A percentile compares a stretch with the other conserved stretches of the same genome.
Conservation (phyloP, 441 rosid genomes). For the Aquilaria agallochum region DNA sequence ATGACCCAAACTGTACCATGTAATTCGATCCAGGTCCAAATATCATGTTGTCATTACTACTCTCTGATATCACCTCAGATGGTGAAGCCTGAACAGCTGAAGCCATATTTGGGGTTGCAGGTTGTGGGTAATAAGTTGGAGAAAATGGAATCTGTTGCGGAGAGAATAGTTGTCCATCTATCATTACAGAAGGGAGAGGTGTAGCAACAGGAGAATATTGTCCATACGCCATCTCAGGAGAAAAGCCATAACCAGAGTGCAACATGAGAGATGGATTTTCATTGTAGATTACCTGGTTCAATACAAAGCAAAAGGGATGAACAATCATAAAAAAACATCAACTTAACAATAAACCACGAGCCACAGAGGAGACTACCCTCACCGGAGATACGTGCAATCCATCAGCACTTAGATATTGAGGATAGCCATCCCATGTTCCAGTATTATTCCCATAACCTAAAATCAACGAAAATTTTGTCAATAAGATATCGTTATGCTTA, state of each 20-base stretch:
- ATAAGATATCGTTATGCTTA: too few relatives aligned
- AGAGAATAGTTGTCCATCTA: constrained; percentile 55
- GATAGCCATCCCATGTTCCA: constrained; percentile 52
- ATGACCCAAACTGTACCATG: constrained; percentile 49
- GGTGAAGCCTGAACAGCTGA: constrained; percentile 42
- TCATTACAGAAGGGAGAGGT: constrained; percentile 49
- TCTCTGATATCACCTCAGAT: constrained; percentile 40
- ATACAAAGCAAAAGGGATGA: constrained; percentile 1
- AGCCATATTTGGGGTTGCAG: constrained; percentile 33
- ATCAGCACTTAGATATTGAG: constrained; percentile 48
- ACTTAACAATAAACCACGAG: neutral
- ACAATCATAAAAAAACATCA: neutral
- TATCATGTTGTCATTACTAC: constrained; percentile 33
- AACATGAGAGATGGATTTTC: constrained; percentile 50
- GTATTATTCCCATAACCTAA: constrained; percentile 45
- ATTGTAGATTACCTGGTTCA: constrained; percentile 51
- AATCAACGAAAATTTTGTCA: constrained; percentile 12
- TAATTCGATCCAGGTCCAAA: constrained; percentile 52
- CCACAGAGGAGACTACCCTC: constrained; percentile 17
- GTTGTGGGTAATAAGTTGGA: constrained; percentile 44
- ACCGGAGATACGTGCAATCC: constrained; percentile 61
- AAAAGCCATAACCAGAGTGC: constrained; percentile 56
- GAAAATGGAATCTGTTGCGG: constrained; percentile 54
- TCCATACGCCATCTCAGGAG: constrained; percentile 52
- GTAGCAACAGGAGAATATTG: constrained; percentile 51